phyloP scores from a whole-genome alignment of 164 flowering plant genomes.

The Berberis thunbergii region DNA sequence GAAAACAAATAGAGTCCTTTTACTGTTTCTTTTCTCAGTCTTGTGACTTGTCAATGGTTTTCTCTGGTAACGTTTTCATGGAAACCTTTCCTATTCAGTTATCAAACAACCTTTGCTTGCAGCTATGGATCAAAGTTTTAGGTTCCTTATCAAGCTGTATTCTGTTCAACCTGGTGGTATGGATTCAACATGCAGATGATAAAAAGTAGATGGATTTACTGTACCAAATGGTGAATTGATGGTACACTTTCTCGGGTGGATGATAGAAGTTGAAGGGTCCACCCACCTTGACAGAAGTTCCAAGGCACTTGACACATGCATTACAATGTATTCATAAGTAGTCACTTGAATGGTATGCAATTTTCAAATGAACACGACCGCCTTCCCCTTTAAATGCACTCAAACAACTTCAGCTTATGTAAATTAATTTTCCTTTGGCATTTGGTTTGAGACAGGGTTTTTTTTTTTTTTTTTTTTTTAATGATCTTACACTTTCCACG shows the following conservation, averaged over 20 bases:
- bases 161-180: conserved; percentile 38
- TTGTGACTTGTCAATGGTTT: neutral
- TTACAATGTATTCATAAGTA: conserved; percentile 92
- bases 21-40: neutral
- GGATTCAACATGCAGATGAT: conserved; percentile 31
- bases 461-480: no score
- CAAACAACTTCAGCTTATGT: no score
- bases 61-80: neutral
- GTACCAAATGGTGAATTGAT: conserved; percentile 36
- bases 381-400: no score
- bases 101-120: conserved; percentile 96
- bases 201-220: conserved; percentile 42
- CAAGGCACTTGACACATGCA: conserved; percentile 97
- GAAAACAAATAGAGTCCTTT: no score
- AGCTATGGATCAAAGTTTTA: conserved; percentile 98
- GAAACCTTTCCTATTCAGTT: conserved; percentile 32
- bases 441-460: no score
- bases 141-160: conserved; percentile 42
- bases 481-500: no score
- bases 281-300: conserved; percentile 80
- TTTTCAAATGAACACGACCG: no score
- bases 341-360: conserved; percentile 49
- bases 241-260: conserved; percentile 37
- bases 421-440: no score
- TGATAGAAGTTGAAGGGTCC: conserved; percentile 79